A percentile compares a stretch with the other conserved stretches of the same genome.
phyloP scores from a whole-genome alignment of 192 early-diverging fungal species.

The Neocallimastix lanati region DNA sequence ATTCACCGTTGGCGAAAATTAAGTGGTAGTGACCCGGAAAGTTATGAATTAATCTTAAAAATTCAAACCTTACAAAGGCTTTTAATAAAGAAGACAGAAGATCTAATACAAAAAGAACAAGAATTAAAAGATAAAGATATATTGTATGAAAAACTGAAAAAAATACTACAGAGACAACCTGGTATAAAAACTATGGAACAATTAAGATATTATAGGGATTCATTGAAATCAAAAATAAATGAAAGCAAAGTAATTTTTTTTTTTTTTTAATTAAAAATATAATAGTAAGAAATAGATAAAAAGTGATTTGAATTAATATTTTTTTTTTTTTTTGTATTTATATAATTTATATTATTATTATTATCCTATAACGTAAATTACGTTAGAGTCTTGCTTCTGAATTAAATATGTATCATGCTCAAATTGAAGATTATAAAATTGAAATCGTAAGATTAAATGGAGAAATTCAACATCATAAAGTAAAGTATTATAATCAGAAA shows the following conservation, averaged over 20 bases:
- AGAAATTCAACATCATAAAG: conserved; percentile 31
- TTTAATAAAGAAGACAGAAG: conserved; percentile 39
- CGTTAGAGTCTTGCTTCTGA: conserved; percentile 33
- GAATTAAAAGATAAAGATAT: conserved; percentile 35
- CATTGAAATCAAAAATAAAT: conserved; percentile 22
- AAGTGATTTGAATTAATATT: too few relatives aligned
- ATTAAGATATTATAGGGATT: conserved; percentile 21
- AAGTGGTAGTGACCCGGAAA: conserved; percentile 33
- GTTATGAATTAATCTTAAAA: conserved; percentile 37
- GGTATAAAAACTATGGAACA: conserved; percentile 34
- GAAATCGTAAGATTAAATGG: conserved; percentile 30
- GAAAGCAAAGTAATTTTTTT: conserved; percentile 17
- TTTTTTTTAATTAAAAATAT: background rate
- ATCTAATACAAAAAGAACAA: conserved; percentile 38
- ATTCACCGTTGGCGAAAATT: conserved; percentile 42
- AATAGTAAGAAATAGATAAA: background rate
- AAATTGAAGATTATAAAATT: conserved; percentile 40
- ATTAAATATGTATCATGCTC: conserved; percentile 44
- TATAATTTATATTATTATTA: background rate
- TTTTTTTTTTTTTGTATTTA: background rate
- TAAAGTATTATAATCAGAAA: conserved; percentile 25
- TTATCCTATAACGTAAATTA: conserved; percentile 3
- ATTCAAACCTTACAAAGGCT: conserved; percentile 40
- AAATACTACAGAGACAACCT: conserved; percentile 29
- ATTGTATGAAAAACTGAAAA: conserved; percentile 33